phyloP scores from a whole-genome alignment of 345 rosid genomes.

The Ceriops zippeliana region DNA sequence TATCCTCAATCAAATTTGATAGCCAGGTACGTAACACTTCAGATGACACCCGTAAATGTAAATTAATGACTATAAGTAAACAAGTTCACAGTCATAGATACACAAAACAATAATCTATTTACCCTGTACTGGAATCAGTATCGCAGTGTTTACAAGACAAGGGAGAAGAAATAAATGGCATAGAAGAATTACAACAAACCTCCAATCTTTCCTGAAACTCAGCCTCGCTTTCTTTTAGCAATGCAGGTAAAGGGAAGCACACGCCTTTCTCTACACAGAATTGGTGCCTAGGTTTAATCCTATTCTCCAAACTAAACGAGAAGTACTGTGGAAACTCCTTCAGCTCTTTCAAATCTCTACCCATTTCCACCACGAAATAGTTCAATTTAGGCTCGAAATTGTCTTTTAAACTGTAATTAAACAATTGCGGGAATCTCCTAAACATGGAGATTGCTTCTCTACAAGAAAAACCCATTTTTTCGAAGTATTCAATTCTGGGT shows the following conservation, averaged over 20 bases:
- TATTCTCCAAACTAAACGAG: constrained; percentile 78
- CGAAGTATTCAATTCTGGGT: constrained; percentile 62
- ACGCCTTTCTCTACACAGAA: constrained; percentile 66
- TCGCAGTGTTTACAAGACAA: constrained; percentile 45
- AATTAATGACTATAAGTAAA: neutral
- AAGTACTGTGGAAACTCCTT: constrained; percentile 80
- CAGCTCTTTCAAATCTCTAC: constrained; percentile 74
- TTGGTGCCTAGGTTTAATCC: constrained; percentile 77
- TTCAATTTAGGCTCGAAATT: constrained; percentile 67
- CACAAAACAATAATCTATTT: neutral
- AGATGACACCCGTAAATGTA: neutral
- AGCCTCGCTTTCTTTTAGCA: constrained; percentile 59
- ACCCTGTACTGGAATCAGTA: constrained; percentile 30
- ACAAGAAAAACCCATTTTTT: constrained; percentile 59
- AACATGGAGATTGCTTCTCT: constrained; percentile 57
- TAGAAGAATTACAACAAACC: constrained; percentile 58
- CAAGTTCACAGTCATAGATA: neutral
- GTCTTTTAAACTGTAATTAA: constrained; percentile 61
- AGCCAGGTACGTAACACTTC: too few relatives aligned
- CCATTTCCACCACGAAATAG: constrained; percentile 76
- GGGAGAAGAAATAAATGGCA: constrained; percentile 59
- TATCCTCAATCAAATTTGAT: too few relatives aligned
- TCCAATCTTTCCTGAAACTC: constrained; percentile 58
- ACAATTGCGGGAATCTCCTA: constrained; percentile 72
- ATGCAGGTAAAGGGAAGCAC: constrained; percentile 52